Base-by-base conservation (phyloP, 371 early-diverging fungal species). In the Syncephalis fuscata region DNA sequence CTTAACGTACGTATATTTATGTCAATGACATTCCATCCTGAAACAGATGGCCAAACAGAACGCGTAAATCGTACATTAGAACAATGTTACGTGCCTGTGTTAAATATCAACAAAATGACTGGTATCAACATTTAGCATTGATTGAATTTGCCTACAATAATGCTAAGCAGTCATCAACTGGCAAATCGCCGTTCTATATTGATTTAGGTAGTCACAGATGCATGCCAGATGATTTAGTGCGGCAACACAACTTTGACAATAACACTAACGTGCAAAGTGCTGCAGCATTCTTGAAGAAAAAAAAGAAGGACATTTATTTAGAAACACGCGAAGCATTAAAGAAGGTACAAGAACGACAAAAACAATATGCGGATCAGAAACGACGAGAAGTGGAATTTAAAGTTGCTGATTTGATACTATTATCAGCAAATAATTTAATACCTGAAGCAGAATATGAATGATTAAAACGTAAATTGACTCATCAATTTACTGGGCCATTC, bases 41-140 rank as follows among this genome's bases (percentile, higher is more conserved):
- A 74, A 48, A 64, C 71, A 1, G 68, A 72, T 49, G 69, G 68
- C 16, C 71, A 73, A 51, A 73, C 68, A 0, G 73, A 75, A 51
- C 45, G 68, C 0, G 44, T 58, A 0, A 79, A 75, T 44, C 58
- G 59, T 1, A 56, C 60, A 0, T 23, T 79, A 0, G 67, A 73
- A 15, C 41, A 41, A n/a, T 41, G 39, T 67, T 76, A 1, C 41
- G 72, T 0, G 23, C 21, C 17, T 74, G 51, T 41, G 23, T 57
- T 11, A 53, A 52, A 32, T 59, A 70, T 9, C 50, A 63, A 26
- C 69, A 74, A 51, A 49, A 61, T 43, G 48, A 72, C 40, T 76
- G 74, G 76, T 53, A 44, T 2, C 19, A 59, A 2, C 52, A 54
- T 1, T 51, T 80, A 9, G 61, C 69, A 1, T 40, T 66, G 0